These are phyloP conservation scores for Termitomyces sp. DNA, from an alignment of 768 basidiomycete species.

Conservation along the genomic window DNA sequence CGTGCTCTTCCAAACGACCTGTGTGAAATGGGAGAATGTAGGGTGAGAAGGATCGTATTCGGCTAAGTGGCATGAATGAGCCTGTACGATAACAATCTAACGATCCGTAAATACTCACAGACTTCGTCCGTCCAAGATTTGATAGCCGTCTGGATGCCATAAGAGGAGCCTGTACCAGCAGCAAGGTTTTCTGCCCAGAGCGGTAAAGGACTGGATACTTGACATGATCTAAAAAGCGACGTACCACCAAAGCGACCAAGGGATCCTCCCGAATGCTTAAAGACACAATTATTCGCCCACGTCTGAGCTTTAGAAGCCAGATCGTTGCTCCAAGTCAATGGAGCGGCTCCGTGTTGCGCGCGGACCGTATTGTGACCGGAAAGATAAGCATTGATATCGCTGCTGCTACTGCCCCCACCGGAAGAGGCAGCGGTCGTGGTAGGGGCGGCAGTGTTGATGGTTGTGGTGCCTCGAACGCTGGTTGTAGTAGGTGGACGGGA, in stretches of 20 bases:
- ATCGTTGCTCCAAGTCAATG: slow-evolving; percentile 58
- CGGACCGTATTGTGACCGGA: slow-evolving; percentile 58
- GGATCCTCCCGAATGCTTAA: slow-evolving; percentile 61
- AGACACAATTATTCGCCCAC: slow-evolving; percentile 65
- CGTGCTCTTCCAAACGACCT: slow-evolving; percentile 69
- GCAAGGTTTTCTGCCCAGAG: slow-evolving; percentile 59
- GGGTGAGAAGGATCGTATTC: slow-evolving; percentile 55
- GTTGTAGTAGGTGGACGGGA: slow-evolving; percentile 13
- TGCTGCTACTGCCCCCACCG: slow-evolving; percentile 18
- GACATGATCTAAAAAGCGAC: slow-evolving; percentile 9
- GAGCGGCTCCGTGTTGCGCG: slow-evolving; percentile 53
- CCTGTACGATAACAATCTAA: neutral
- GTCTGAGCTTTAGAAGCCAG: slow-evolving; percentile 59
- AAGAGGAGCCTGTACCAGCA: slow-evolving; percentile 56
- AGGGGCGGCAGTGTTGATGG: slow-evolving; percentile 11
- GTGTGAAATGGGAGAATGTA: slow-evolving; percentile 62
- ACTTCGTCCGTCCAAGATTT: slow-evolving; percentile 64
- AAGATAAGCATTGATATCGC: slow-evolving; percentile 51
- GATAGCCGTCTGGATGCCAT: slow-evolving; percentile 43
- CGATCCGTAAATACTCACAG: slow-evolving; percentile 34
- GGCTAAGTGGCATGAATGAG: slow-evolving; percentile 29
- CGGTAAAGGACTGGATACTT: neutral
- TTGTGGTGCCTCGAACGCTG: slow-evolving; percentile 12
- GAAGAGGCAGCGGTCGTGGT: slow-evolving; percentile 9
- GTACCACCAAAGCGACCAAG: slow-evolving; percentile 61